Conservation (phyloP, 768 basidiomycete species). For the Tylopilus sp. region DNA sequence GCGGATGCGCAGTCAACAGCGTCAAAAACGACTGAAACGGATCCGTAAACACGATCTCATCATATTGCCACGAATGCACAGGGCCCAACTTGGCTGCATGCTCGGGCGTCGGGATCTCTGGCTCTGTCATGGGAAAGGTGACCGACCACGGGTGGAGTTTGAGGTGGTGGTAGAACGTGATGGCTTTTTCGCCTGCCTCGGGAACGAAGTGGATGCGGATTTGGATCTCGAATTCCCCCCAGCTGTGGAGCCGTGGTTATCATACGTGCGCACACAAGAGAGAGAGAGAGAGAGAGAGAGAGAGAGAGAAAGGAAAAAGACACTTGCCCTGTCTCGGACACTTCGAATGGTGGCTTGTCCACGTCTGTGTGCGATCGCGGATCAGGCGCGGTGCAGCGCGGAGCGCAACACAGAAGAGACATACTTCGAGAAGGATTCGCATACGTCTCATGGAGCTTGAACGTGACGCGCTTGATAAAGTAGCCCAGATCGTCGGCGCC, state of each 20-base stretch:
- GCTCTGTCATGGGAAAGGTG: conserved; percentile 34
- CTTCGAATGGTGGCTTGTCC: conserved; percentile 91
- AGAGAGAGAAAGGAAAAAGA: neutral
- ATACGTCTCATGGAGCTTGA: conserved; percentile 98
- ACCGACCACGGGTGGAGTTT: conserved; percentile 90
- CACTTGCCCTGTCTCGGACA: conserved; percentile 88
- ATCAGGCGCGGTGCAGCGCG: no score
- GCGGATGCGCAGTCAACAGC: conserved; percentile 75
- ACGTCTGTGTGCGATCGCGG: conserved; percentile 50
- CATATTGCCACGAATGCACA: conserved; percentile 98
- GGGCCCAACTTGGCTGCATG: conserved; percentile 65
- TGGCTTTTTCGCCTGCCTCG: conserved; percentile 89
- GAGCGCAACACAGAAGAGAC: conserved; percentile 19
- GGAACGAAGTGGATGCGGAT: conserved; percentile 86
- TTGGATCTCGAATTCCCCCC: conserved; percentile 98
- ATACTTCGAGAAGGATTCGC: conserved; percentile 84
- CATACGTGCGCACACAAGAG: no score
- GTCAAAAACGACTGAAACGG: conserved; percentile 86
- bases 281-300: neutral
- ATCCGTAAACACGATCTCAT: conserved; percentile 95
- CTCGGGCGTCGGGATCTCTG: conserved; percentile 65
- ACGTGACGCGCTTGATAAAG: conserved; percentile 93
- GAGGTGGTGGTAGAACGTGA: conserved; percentile 87
- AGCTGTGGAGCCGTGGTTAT: no score
- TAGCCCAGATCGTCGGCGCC: conserved; percentile 88